Evolutionary conservation across 257 asterid genomes (phyloP).

Genomic region (Plantago ovata): DNA sequence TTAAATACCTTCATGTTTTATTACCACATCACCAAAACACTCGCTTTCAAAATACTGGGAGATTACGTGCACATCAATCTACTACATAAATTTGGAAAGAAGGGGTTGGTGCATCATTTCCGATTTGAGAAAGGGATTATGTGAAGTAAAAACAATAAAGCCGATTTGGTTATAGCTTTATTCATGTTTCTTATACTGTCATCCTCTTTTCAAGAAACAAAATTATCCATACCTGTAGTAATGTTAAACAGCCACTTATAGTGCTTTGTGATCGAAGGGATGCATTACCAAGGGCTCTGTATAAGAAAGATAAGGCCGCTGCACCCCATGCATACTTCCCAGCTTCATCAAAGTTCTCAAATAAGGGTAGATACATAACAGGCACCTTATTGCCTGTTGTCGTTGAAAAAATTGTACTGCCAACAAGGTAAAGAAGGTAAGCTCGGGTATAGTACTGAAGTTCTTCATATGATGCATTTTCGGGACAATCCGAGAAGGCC

Average conservation of each 20-base stretch:
- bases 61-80: too few species aligned
- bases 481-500: constrained; percentile 68
- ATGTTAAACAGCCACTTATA: constrained; percentile 85
- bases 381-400: constrained; percentile 98
- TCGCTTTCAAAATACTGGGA: too few species aligned
- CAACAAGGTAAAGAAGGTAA: constrained; percentile 88
- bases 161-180: too few species aligned
- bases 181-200: too few species aligned
- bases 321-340: constrained; percentile 99
- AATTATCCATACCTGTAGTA: constrained; percentile 65
- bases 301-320: constrained; percentile 81
- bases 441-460: constrained; percentile 77
- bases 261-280: constrained; percentile 93
- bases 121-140: too few species aligned
- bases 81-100: too few species aligned
- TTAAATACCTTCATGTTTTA: too few species aligned
- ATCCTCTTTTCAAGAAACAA: background rate
- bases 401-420: constrained; percentile 91
- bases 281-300: constrained; percentile 95
- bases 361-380: constrained; percentile 91
- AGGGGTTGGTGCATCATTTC: too few species aligned
- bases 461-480: constrained; percentile 64
- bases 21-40: too few species aligned
- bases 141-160: too few species aligned
- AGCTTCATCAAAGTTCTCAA: constrained; percentile 82